Conservation (phyloP, 2,329 filamentous ascomycete genomes). For the Fusarium zealandicum region DNA sequence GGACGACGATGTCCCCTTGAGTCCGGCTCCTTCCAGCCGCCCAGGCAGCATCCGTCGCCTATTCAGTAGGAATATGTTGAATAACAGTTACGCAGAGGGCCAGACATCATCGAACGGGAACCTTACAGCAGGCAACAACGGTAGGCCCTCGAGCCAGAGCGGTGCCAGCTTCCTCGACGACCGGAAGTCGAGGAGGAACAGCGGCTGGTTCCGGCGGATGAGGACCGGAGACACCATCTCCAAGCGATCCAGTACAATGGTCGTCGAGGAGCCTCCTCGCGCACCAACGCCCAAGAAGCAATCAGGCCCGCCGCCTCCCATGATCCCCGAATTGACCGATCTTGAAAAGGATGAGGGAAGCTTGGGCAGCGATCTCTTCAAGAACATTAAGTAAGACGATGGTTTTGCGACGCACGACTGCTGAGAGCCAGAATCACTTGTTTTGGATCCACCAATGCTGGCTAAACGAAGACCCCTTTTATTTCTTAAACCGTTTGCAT, state of each 20-base stretch:
- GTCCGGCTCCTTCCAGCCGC: slow-evolving; percentile 60
- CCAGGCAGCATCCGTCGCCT: slow-evolving; percentile 65
- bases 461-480: slow-evolving; percentile 26
- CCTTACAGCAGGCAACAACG: slow-evolving; percentile 43
- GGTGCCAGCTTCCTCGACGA: slow-evolving; percentile 58
- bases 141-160: slow-evolving; percentile 59
- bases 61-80: slow-evolving; percentile 63
- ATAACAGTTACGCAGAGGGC: slow-evolving; percentile 60
- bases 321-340: slow-evolving; percentile 65
- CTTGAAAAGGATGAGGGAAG: slow-evolving; percentile 58
- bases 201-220: slow-evolving; percentile 66
- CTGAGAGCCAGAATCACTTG: slow-evolving; percentile 1
- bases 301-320: slow-evolving; percentile 62
- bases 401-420: slow-evolving; percentile 8
- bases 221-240: slow-evolving; percentile 47
- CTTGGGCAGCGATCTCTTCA: slow-evolving; percentile 63
- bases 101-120: slow-evolving; percentile 52
- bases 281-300: slow-evolving; percentile 46
- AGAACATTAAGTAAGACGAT: slow-evolving; percentile 60
- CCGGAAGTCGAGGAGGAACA: slow-evolving; percentile 62
- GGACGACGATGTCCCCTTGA: slow-evolving; percentile 60
- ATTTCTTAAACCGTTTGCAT: slow-evolving; percentile 35
- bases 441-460: slow-evolving; percentile 11
- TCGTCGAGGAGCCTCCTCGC: slow-evolving; percentile 46
- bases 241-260: slow-evolving; percentile 53